Conservation (phyloP, 805 yeast species). For the Pichia manshurica region DNA sequence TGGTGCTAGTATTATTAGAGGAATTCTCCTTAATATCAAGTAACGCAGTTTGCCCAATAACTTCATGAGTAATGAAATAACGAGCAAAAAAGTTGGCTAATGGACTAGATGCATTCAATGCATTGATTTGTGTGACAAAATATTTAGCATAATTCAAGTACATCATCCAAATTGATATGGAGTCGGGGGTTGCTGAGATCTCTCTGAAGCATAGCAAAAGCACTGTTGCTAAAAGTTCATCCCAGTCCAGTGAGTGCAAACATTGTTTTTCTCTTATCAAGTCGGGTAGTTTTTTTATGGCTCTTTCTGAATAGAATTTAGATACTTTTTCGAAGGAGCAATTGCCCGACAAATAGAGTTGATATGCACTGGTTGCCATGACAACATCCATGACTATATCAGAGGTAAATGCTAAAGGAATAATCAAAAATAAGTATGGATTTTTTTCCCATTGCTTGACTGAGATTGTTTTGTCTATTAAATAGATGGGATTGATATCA, state of each 20-base stretch:
- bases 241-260: slow-evolving; percentile 30
- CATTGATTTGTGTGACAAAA: slow-evolving; percentile 27
- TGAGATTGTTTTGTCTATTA: slow-evolving; percentile 17
- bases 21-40: not conserved
- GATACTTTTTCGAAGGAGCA: slow-evolving; percentile 26
- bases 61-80: slow-evolving; percentile 38
- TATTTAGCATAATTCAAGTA: slow-evolving; percentile 35
- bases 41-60: slow-evolving; percentile 39
- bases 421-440: slow-evolving; percentile 35
- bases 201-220: slow-evolving; percentile 37
- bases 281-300: slow-evolving; percentile 29
- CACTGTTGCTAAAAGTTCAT: slow-evolving; percentile 36
- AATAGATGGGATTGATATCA: not conserved
- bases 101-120: slow-evolving; percentile 18
- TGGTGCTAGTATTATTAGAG: not conserved
- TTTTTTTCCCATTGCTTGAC: slow-evolving; percentile 16
- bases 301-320: slow-evolving; percentile 24
- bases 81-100: slow-evolving; percentile 33
- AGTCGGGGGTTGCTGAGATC: slow-evolving; percentile 35
- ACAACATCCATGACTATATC: slow-evolving; percentile 31
- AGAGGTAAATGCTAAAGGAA: slow-evolving; percentile 33
- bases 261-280: slow-evolving; percentile 26
- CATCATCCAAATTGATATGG: slow-evolving; percentile 33
- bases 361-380: slow-evolving; percentile 34
- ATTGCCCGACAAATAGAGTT: slow-evolving; percentile 28